Base-by-base conservation (phyloP, 208 protist species). In the Leishmania lainsoni region DNA sequence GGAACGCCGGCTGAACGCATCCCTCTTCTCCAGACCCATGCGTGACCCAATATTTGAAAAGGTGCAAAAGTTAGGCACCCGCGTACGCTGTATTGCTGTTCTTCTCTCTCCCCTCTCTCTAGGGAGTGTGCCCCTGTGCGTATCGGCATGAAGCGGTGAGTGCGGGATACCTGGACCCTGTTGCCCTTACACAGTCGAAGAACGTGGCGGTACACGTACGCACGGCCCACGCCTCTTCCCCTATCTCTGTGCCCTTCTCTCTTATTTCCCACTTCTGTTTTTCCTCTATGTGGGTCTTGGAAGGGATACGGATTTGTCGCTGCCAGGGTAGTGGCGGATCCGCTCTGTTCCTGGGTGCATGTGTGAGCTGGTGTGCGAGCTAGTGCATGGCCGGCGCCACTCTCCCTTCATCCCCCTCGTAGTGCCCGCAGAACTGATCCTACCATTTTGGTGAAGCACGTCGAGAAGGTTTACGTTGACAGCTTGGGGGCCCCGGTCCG, bases 1-100 rank as follows among this genome's bases (percentile, higher is more conserved):
- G 82, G 73, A 16, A 75, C 77, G 2, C 78, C 78, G 12, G 82
- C 72, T 29, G 82, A 86, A 61, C 39, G 48, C 48, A 54, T 82
- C 3, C 82, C 82, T 2, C 78, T 86, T 35, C 8, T 86, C 16
- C 32, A n/a, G 6, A 70, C 45, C 29, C 3, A 10, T 5, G 56
- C 39, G 54, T 49, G 26, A 68, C 14, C 3, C 9, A 14, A 35
- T 0, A 26, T 9, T 59, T 32, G 29, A 39, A 51, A 48, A 39
- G 35, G 35, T 39, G 35, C 35, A 39, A 59, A 45, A 32, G 71
- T 10, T 2, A 9, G 4, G n/a, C 17, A 17, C 54, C 9, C n/a
- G 0, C 9, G 17, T 35, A 76, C 45, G 12, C 51, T 59, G 26
- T 35, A 61, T 6, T 26, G 12, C 32, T 12, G 10, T 32, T 35